A percentile compares a stretch with the other conserved stretches of the same genome.
Conservation (phyloP, 1,284 basidiomycete species). For the Veloboletus limbatus region DNA sequence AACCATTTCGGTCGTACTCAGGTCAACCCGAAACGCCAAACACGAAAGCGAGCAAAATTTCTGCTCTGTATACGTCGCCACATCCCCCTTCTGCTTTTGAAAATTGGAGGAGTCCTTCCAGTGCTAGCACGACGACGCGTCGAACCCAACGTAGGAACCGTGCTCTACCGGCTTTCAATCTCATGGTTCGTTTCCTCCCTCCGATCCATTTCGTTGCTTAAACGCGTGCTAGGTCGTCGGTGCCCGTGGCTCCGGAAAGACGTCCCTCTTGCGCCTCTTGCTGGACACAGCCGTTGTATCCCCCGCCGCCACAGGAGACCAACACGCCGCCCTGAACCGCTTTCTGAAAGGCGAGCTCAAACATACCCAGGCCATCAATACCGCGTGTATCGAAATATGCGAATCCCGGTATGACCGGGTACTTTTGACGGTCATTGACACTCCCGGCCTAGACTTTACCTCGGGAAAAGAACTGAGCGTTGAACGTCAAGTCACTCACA, state of each 20-base stretch:
- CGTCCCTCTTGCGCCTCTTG: constrained; percentile 63
- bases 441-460: constrained; percentile 73
- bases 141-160: constrained; percentile 58
- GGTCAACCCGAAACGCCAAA: constrained; percentile 39
- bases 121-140: constrained; percentile 42
- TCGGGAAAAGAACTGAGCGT: constrained; percentile 69
- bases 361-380: constrained; percentile 58
- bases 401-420: constrained; percentile 76
- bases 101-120: constrained; percentile 39
- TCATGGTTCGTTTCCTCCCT: constrained; percentile 55
- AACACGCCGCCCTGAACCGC: constrained; percentile 56
- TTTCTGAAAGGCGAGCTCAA: constrained; percentile 59
- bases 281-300: constrained; percentile 77
- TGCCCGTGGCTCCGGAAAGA: constrained; percentile 76
- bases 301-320: constrained; percentile 64
- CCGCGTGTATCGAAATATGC: constrained; percentile 71
- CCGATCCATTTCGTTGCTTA: neutral
- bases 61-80: constrained; percentile 62
- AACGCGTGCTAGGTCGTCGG: constrained; percentile 59
- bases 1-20: constrained; percentile 57
- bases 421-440: constrained; percentile 74
- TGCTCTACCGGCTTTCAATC: constrained; percentile 74
- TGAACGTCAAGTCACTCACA: constrained; percentile 66
- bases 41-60: constrained; percentile 49
- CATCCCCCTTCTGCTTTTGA: constrained; percentile 59